phyloP scores from a whole-genome alignment of 179 eudicot species.

The Sideroxylon spinosum region DNA sequence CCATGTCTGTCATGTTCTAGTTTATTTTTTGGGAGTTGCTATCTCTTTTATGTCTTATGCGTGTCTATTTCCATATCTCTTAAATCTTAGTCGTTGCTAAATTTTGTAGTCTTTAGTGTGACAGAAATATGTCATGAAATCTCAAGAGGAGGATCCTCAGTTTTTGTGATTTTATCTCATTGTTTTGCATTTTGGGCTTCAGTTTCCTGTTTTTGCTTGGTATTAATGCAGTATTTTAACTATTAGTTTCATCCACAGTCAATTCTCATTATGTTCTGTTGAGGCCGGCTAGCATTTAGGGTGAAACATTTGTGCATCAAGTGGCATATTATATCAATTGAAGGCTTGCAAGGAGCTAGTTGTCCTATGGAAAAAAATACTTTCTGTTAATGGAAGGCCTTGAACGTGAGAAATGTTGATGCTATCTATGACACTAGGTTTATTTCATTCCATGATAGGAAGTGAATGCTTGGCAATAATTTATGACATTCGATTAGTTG shows the following conservation, averaged over 20 bases:
- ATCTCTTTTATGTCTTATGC: too few relatives aligned
- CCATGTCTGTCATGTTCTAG: too few relatives aligned
- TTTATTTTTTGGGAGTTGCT: too few relatives aligned
- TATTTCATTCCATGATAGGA: not conserved
- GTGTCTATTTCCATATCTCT: too few relatives aligned
- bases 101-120: too few relatives aligned
- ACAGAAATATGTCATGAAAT: too few relatives aligned
- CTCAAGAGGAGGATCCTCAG: too few relatives aligned
- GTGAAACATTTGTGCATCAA: not conserved
- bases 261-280: not conserved
- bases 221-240: too few relatives aligned
- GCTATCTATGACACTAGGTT: not conserved
- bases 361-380: not conserved
- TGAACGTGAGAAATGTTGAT: not conserved
- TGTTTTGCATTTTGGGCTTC: too few relatives aligned
- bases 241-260: too few relatives aligned
- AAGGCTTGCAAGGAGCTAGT: conserved; percentile 6
- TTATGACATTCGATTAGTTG: not conserved
- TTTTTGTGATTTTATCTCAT: too few relatives aligned
- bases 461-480: not conserved
- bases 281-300: not conserved
- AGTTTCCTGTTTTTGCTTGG: not conserved
- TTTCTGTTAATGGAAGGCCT: not conserved
- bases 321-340: not conserved
- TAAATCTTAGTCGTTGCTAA: too few relatives aligned